Percentiles rank a stretch among this genome's conserved stretches.
phyloP scores from a whole-genome alignment of 768 basidiomycete genomes.

The Hericium alpestre region DNA sequence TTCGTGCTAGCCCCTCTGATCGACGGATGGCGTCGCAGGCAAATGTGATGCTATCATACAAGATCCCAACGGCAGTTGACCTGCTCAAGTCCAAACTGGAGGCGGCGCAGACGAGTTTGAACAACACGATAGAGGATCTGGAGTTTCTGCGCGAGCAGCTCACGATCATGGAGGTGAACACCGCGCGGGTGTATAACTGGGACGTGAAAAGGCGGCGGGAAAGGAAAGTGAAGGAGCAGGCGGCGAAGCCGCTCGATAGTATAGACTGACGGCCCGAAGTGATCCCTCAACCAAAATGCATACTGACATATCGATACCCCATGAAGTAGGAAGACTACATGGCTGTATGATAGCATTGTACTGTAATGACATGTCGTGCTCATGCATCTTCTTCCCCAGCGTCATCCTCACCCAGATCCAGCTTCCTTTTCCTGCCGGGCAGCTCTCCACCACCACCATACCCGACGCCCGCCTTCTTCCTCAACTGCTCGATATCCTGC shows the following conservation, averaged over 20 bases:
- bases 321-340: background rate
- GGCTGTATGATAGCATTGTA: no score
- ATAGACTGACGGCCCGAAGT: background rate
- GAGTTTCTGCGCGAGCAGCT: conserved; percentile 91
- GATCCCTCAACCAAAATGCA: background rate
- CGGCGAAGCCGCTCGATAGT: background rate
- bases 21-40: conserved; percentile 43
- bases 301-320: background rate
- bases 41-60: conserved; percentile 95
- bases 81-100: conserved; percentile 68
- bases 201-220: conserved; percentile 79
- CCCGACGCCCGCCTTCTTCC: conserved; percentile 74
- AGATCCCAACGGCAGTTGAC: conserved; percentile 61
- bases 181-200: conserved; percentile 93
- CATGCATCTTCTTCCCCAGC: conserved; percentile 22
- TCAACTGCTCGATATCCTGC: conserved; percentile 62
- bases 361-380: background rate
- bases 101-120: conserved; percentile 54
- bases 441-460: conserved; percentile 57
- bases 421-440: conserved; percentile 69
- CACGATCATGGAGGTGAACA: conserved; percentile 94
- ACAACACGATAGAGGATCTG: conserved; percentile 73
- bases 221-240: conserved; percentile 5
- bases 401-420: conserved; percentile 39
- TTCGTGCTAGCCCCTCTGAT: background rate